Conservation (phyloP, 768 basidiomycete species). For the Podaxis pistillaris region DNA sequence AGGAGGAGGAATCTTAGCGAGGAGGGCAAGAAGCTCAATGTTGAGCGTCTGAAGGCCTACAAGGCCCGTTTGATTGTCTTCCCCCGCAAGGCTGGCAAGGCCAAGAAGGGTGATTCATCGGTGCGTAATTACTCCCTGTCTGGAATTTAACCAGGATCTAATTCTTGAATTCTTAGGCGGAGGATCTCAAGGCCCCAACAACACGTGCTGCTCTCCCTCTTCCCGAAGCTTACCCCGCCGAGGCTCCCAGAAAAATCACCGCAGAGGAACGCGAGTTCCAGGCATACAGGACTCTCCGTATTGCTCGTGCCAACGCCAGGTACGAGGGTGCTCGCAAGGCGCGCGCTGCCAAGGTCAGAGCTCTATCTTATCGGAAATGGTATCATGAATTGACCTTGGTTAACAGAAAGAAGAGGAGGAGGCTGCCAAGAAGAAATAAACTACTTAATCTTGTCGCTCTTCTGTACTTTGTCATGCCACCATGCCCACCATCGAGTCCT, state of each 20-base stretch:
- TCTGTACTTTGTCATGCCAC: slow-evolving; percentile 20
- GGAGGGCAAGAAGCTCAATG: slow-evolving; percentile 94
- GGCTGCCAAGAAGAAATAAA: slow-evolving; percentile 87
- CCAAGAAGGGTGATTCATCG: slow-evolving; percentile 92
- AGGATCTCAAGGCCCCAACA: slow-evolving; percentile 76
- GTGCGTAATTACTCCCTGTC: slow-evolving; percentile 45
- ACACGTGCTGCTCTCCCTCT: slow-evolving; percentile 69
- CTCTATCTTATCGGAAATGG: background rate
- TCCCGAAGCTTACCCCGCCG: slow-evolving; percentile 63
- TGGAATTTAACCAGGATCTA: background rate
- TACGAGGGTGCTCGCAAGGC: slow-evolving; percentile 87
- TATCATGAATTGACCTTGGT: slow-evolving; percentile 3
- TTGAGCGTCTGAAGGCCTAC: slow-evolving; percentile 92
- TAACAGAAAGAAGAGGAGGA: slow-evolving; percentile 87
- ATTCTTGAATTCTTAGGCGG: slow-evolving; percentile 49
- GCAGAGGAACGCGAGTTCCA: slow-evolving; percentile 84
- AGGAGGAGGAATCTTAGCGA: slow-evolving; percentile 94
- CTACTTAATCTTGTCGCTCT: slow-evolving; percentile 25
- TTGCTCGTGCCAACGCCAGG: slow-evolving; percentile 76
- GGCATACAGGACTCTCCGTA: slow-evolving; percentile 87
- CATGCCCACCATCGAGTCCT: slow-evolving; percentile 26
- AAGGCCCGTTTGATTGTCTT: slow-evolving; percentile 92
- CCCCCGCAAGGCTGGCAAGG: slow-evolving; percentile 93
- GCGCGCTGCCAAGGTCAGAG: slow-evolving; percentile 78
- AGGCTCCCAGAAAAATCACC: slow-evolving; percentile 92